Evolutionary conservation across 2,329 filamentous ascomycete species (phyloP).

Genomic region (Magnaporthiopsis rhizophila): DNA sequence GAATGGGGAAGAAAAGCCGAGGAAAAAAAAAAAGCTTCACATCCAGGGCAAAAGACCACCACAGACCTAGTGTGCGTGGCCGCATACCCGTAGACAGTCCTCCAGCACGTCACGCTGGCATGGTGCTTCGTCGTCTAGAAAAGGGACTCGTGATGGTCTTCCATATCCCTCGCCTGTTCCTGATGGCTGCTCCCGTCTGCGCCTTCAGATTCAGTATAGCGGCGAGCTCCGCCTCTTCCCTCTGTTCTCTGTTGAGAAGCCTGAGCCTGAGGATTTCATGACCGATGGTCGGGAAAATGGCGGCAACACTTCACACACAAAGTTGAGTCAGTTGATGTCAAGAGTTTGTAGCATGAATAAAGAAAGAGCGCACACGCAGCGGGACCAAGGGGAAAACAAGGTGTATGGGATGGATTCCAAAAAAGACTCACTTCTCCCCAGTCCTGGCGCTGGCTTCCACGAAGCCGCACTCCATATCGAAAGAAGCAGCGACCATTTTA

Average conservation of each 20-base stretch:
- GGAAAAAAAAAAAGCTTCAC: neutral
- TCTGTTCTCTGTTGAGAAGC: conserved; percentile 17
- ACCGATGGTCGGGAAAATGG: conserved; percentile 25
- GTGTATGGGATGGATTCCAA: neutral
- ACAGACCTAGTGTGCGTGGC: neutral
- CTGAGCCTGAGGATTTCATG: conserved; percentile 25
- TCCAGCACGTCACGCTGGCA: neutral
- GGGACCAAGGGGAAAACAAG: neutral
- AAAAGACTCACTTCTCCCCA: conserved; percentile 18
- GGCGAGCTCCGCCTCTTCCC: conserved; percentile 15
- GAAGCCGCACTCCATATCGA: conserved; percentile 18
- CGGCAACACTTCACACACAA: conserved; percentile 16
- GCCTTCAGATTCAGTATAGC: conserved; percentile 7
- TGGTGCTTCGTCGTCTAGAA: neutral
- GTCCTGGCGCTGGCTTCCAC: conserved; percentile 25
- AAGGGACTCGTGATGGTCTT: conserved; percentile 1
- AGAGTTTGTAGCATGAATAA: neutral
- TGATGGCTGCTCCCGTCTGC: conserved; percentile 1
- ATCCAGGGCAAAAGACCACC: neutral
- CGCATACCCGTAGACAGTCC: too few species aligned
- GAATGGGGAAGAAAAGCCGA: neutral
- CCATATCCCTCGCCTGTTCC: conserved; percentile 5
- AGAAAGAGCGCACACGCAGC: neutral
- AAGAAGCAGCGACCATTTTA: conserved; percentile 16
- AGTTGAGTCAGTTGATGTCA: neutral